Base-by-base conservation (phyloP, 176 grass and related monocot genomes). In the Puccinellia tenuiflora region DNA sequence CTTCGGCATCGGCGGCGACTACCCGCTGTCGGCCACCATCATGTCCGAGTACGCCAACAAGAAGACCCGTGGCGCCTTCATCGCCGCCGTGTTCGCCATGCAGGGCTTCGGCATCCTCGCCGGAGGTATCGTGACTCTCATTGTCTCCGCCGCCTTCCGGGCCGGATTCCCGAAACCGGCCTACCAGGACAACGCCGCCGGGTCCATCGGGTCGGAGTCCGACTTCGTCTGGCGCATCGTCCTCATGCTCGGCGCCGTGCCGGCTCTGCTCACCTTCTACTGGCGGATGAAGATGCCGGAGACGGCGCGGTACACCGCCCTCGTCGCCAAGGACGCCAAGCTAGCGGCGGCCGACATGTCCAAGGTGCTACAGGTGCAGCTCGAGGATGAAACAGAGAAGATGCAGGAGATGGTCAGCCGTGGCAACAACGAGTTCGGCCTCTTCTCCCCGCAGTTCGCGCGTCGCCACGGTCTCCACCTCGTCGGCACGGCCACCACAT, bases 271-370 rank as follows among this genome's bases (percentile, higher is more conserved):
- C 57, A 95, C 93, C 51, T 95, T 86, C 85, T 95, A 95, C 85
- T 92, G 90, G 90, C 83, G 93, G 15, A 88, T 87, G 88, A 84
- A 88, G 83, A 95, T 95, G 93, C 93, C 90, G 7, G 93, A 95
- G 88, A 95, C 93, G 21, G 90, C 93, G 7, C 64, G 88, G 0
- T 96, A 96, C 88, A 92, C 93, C 0, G 93, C 88, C 2, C 93
- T 96, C 1, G 37, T 96, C 25, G 90, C 90, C 9, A 51, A 29
- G 22, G 83, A 96, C 85, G 74, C 93, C 7, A 96, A 92, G 74
- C 52, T 87, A 67, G 93, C 93, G 0, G 88, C 93, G 1, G 38
- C 79, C 5, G 90, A 96, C 74, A 96, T 96, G 93, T 88, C 90
- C 48, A 88, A 84, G 75, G 88, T 96, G 20, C 81, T 96, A 5